Percentiles rank a stretch among this genome's conserved stretches.
phyloP scores from a whole-genome alignment of 2,329 filamentous ascomycete genomes.

The Cercospora canescens region DNA sequence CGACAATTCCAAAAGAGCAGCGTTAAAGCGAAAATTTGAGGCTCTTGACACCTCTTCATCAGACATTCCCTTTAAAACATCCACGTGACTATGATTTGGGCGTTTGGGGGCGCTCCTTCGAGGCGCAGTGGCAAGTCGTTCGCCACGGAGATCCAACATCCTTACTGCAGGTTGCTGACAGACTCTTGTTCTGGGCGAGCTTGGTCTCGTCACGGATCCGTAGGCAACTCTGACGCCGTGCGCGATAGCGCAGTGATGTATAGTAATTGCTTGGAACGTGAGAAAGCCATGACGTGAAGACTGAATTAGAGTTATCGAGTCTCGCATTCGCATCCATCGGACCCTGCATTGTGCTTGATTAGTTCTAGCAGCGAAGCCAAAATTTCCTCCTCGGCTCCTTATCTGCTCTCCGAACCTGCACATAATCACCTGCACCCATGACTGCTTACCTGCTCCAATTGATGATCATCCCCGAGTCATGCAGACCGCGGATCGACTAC shows the following conservation, averaged over 20 bases:
- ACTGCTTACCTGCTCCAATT: neutral
- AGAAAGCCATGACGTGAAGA: neutral
- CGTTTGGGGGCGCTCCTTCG: neutral
- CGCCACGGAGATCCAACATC: neutral
- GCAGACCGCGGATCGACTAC: neutral
- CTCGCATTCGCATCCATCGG: neutral
- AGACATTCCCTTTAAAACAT: neutral
- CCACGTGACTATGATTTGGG: neutral
- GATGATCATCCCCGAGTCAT: neutral
- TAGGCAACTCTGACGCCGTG: neutral
- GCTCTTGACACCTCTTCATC: neutral
- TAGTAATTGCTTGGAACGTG: neutral
- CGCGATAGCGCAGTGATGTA: neutral
- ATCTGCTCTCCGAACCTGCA: neutral
- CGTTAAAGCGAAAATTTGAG: neutral
- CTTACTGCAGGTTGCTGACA: neutral
- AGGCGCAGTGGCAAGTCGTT: neutral
- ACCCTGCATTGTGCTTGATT: no score
- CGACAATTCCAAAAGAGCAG: neutral
- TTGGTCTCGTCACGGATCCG: neutral
- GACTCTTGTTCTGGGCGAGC: neutral
- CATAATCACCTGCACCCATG: neutral
- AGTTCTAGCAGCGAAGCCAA: no score
- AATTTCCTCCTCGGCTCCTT: neutral
- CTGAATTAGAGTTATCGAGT: neutral